Base-by-base conservation (phyloP, 108 stramenopile genomes). In the Cafeteria roenbergensis region DNA sequence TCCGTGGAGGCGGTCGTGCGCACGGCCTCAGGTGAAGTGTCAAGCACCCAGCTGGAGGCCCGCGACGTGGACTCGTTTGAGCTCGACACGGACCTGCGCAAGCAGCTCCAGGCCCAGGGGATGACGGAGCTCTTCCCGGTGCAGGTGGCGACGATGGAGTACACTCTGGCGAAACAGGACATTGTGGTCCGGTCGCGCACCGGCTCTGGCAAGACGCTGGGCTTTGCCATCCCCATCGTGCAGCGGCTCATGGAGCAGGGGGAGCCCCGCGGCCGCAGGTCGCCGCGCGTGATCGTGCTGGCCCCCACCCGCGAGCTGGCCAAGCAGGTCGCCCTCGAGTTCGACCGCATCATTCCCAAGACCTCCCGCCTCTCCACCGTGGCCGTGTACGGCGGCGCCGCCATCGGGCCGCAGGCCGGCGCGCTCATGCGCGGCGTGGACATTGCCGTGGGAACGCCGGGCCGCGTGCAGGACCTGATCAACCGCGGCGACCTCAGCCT, bases 261-360 rank as follows among this genome's bases (percentile, higher is more conserved):
- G n/a, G 52, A 55, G 35, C 36, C 34, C 34, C 29, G 25, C 22
- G 65, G 68, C 17, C 68, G 68, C 36, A 1, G 34, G 6, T 2
- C 26, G 0, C 63, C 63, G 1, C 32, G 30, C 22, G 68, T 34
- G 80, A 74, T 99, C 64, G 83, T 95, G 34, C 82, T 99, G 64
- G 94, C 92, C 65, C 98, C 98, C 20, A 99, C 98, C 4, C 80
- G 98, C 50, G 98, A 99, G 71, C 85, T 99, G 63, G 98, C 98
- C 3, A 86, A 87, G 65, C 97, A 98, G 82, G 94, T 99, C 26
- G 82, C 86, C 37, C 82, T 86, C 20, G 95, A 97, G 63, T 80
- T 81, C 50, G 78, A 75, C 34, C 14, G 62, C 33, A 0, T 66
- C 3, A n/a, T 27, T 33, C 88, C 87, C 29, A 66, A 88, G 48